Percentiles rank a stretch among this genome's conserved stretches.
Evolutionary conservation across 2,329 filamentous ascomycete genomes (phyloP).

Genomic region (Exophiala spinifera): DNA sequence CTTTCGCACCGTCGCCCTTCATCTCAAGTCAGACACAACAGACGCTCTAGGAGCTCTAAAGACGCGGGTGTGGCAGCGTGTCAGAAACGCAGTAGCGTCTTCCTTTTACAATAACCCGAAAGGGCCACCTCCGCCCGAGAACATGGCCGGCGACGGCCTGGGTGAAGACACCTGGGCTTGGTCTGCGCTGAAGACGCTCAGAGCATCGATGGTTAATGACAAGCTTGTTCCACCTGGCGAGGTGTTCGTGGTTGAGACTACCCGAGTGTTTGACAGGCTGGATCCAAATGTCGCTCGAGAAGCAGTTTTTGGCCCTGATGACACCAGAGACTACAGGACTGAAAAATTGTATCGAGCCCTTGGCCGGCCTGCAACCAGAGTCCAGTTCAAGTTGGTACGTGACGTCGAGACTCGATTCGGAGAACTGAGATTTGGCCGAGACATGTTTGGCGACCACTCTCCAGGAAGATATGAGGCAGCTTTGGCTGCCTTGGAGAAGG

Average conservation of each 20-base stretch:
- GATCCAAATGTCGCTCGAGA: conserved; percentile 47
- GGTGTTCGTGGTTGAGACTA: conserved; percentile 69
- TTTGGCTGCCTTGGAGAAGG: conserved; percentile 56
- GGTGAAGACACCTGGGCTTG: conserved; percentile 69
- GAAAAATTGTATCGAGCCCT: conserved; percentile 38
- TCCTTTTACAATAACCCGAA: conserved; percentile 28
- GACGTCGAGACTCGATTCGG: conserved; percentile 69
- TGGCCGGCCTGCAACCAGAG: conserved; percentile 64
- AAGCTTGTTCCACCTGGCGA: conserved; percentile 75
- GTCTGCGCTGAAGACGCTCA: conserved; percentile 62
- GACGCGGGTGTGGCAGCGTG: conserved; percentile 62
- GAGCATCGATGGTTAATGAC: conserved; percentile 64
- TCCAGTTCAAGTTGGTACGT: conserved; percentile 67
- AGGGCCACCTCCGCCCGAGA: conserved; percentile 40
- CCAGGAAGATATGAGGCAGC: conserved; percentile 71
- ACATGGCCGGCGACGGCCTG: conserved; percentile 48
- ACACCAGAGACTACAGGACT: conserved; percentile 37
- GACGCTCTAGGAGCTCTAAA: conserved; percentile 66
- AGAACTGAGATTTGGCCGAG: conserved; percentile 67
- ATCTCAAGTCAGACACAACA: conserved; percentile 69
- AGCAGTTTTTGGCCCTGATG: conserved; percentile 44
- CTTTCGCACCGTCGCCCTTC: conserved; percentile 67
- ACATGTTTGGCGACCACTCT: conserved; percentile 74
- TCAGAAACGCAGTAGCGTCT: conserved; percentile 51
- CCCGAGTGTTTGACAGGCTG: conserved; percentile 60